These are phyloP conservation scores for Tricholoma terreum DNA, from an alignment of 768 basidiomycete genomes.

Conservation along the genomic window DNA sequence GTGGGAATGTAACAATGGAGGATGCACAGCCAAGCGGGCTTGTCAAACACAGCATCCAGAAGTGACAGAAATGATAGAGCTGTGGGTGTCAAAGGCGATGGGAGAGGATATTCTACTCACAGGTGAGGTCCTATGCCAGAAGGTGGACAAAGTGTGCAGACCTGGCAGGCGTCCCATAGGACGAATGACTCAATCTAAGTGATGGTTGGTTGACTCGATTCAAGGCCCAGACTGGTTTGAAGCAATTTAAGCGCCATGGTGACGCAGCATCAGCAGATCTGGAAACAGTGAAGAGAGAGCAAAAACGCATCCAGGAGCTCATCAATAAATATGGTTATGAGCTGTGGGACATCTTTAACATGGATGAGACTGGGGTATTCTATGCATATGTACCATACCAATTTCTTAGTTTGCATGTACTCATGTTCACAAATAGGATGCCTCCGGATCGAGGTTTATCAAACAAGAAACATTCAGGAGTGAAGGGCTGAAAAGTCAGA, in stretches of 20 bases:
- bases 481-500: conserved; percentile 24
- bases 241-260: conserved; percentile 23
- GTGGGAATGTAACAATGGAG: conserved; percentile 6
- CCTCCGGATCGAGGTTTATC: no score
- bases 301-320: no score
- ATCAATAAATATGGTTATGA: conserved; percentile 24
- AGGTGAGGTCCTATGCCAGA: no score
- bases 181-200: no score
- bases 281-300: conserved; percentile 23
- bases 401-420: not conserved
- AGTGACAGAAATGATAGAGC: no score
- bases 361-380: conserved; percentile 35
- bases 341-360: conserved; percentile 32
- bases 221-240: conserved; percentile 25
- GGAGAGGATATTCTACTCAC: conserved; percentile 27
- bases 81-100: no score
- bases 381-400: conserved; percentile 11
- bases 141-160: conserved; percentile 31
- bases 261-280: conserved; percentile 23
- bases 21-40: conserved; percentile 19
- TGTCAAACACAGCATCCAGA: no score
- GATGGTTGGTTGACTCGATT: conserved; percentile 28
- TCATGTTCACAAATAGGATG: conserved; percentile 11
- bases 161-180: conserved; percentile 25
- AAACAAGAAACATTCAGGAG: conserved; percentile 20